Evolutionary conservation across 176 grass and related monocot genomes (phyloP), one percentile per base, ranked within the genome.

Genomic region (Typha latifolia): DNA sequence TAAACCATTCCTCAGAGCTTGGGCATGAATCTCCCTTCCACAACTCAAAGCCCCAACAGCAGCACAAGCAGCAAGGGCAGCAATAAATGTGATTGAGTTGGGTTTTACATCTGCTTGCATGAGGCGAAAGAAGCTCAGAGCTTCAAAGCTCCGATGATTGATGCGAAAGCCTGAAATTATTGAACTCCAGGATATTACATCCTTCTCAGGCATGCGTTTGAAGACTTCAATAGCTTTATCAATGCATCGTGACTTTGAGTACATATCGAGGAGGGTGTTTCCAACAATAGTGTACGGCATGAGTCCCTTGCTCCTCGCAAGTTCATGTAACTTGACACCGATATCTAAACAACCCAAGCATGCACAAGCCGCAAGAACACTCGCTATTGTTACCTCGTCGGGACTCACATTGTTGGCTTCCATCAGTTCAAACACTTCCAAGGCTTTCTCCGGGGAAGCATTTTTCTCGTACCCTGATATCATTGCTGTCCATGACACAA

Each of bases 391-490:
- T 34, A 88, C 63, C 66, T 92, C 82, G 68, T 92, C 93, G 52
- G 88, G 88, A 56, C 12, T 77, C 16, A 92, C 69, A 72, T 92
- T 72, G 47, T 87, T 82, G 6, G 65, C 49, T 70, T 89, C 80
- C 88, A 97, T 92, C 64, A 82, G 81, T 67, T 80, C 75, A 62
- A 86, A 97, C 49, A 97, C 16, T 75, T 92, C 81, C 65, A 97
- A 77, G 68, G 93, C 88, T 80, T 92, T 86, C 68, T 79, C 73
- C 4, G 93, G 83, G 12, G 64, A 86, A 20, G 82, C 64, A 3
- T 84, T 97, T 78, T 97, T 85, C 80, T 87, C 93, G 32, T 92
- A 97, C 53, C 82, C 88, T 49, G 93, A 97, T 84, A 97, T 92
- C 93, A 91, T 97, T 18, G 85, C 74, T 32, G 93, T 97, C 93